Evolutionary conservation across 371 early-diverging fungal species (phyloP), one percentile per base, ranked within the genome.

Genomic region (Rhizopus arrhizus): DNA sequence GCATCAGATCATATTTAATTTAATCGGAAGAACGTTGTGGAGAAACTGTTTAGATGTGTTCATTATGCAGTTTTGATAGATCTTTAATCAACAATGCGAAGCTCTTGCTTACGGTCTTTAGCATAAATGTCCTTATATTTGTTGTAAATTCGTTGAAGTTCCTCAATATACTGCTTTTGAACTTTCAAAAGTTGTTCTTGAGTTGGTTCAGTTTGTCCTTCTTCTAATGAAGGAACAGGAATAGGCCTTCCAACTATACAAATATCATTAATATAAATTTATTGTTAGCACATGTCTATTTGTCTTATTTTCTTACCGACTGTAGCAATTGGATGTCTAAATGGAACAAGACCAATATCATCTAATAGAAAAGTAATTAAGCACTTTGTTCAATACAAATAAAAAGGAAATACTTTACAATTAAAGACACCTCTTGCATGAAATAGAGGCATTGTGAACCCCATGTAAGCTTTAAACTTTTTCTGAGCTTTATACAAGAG

Each of bases 91-190:
- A 84, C 65, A 47, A 87, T 74, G 13, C 74, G 74, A 46, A 87
- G 77, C 22, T 86, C 88, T 51, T 79, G 78, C 13, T 72, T 83
- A 32, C 88, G 75, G 68, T 81, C 81, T 52, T 68, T 72, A 10
- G 88, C 91, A 45, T 89, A 92, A 32, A 79, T 67, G 61, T 92
- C 89, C 70, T 91, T 89, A 73, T 89, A 89, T 48, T 84, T 73
- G 40, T 88, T 70, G 61, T 85, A 91, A 4, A 91, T 72, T 16
- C 64, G 55, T 40, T 72, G 61, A 15, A 96, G 71, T 48, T 75
- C 83, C 10, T 70, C 75, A 45, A 91, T 81, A 54, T 92, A 93
- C 56, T 73, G 62, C 13, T 71, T 69, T 50, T 93, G 93, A 4
- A 86, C 77, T 3, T 53, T 73, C 32, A 79, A 58, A n/a, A 93